Conservation (phyloP, 2,329 filamentous ascomycete species). For the Ustilaginoidea virens region DNA sequence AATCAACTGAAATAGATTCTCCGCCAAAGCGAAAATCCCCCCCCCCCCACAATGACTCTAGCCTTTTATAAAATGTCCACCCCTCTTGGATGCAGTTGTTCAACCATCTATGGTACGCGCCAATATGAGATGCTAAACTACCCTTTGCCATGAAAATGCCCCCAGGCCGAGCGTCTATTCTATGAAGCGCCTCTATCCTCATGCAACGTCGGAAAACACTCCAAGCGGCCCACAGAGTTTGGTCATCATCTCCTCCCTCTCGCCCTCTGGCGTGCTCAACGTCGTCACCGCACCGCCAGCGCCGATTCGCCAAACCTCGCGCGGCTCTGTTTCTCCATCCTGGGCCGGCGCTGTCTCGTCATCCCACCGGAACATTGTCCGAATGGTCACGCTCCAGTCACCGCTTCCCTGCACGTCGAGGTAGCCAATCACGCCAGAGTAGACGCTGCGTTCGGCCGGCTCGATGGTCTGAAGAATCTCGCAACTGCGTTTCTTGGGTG, state of each 20-base stretch:
- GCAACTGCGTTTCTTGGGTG: slow-evolving; percentile 85
- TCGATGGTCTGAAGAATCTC: slow-evolving; percentile 65
- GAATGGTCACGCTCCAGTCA: slow-evolving; percentile 84
- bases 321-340: slow-evolving; percentile 14
- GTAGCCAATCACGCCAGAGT: slow-evolving; percentile 82
- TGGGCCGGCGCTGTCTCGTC: slow-evolving; percentile 29
- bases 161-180: neutral
- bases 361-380: slow-evolving; percentile 63
- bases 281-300: slow-evolving; percentile 84
- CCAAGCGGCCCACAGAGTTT: slow-evolving; percentile 48
- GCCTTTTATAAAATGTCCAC: too few species aligned
- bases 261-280: slow-evolving; percentile 62
- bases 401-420: slow-evolving; percentile 72
- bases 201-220: slow-evolving; percentile 26
- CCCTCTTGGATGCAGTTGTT: too few species aligned
- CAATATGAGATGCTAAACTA: slow-evolving; percentile 98
- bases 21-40: too few species aligned
- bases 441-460: slow-evolving; percentile 50
- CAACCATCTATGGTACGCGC: slow-evolving; percentile 94
- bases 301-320: slow-evolving; percentile 65
- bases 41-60: too few species aligned
- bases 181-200: too few species aligned
- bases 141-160: slow-evolving; percentile 24
- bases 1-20: too few species aligned
- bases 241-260: slow-evolving; percentile 82